A percentile compares a stretch with the other conserved stretches of the same genome.
phyloP scores from a whole-genome alignment of 768 basidiomycete genomes.

The Cystobasidium onofrii region DNA sequence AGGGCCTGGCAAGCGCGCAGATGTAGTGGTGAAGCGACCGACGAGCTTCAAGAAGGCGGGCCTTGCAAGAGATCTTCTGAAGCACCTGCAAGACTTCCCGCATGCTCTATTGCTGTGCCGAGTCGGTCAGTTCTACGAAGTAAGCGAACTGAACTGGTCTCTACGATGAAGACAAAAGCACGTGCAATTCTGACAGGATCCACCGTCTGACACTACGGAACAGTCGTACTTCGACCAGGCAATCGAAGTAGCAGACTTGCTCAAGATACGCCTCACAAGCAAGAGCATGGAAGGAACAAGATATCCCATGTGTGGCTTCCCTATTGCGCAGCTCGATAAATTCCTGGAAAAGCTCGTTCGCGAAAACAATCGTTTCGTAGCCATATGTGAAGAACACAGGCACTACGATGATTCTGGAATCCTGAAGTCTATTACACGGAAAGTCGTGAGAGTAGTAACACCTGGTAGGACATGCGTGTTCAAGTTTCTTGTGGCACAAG shows the following conservation, averaged over 20 bases:
- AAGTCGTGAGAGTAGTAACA: conserved; percentile 77
- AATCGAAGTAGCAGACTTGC: conserved; percentile 61
- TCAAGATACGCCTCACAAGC: conserved; percentile 74
- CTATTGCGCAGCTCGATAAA: conserved; percentile 72
- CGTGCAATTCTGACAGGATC: conserved; percentile 24
- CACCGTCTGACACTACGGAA: background rate
- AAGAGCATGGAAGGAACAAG: conserved; percentile 62
- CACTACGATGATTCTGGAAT: conserved; percentile 50
- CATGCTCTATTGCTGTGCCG: conserved; percentile 82
- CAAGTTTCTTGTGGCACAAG: background rate
- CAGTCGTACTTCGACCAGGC: conserved; percentile 95
- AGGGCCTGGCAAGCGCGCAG: background rate
- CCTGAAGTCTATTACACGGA: conserved; percentile 56
- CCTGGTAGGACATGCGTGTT: too few relatives aligned
- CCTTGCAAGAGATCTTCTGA: conserved; percentile 47
- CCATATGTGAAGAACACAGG: conserved; percentile 85
- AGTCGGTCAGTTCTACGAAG: conserved; percentile 94
- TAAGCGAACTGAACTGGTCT: conserved; percentile 44
- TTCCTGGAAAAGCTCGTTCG: conserved; percentile 78
- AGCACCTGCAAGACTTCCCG: conserved; percentile 67
- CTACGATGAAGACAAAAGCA: background rate
- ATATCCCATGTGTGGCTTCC: conserved; percentile 89
- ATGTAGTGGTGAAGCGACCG: conserved; percentile 15
- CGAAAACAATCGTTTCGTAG: conserved; percentile 68
- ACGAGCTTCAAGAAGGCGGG: background rate